Evolutionary conservation across 306 rosid species (phyloP), one percentile per base, ranked within the genome.

Genomic region (Medicago truncatula): DNA sequence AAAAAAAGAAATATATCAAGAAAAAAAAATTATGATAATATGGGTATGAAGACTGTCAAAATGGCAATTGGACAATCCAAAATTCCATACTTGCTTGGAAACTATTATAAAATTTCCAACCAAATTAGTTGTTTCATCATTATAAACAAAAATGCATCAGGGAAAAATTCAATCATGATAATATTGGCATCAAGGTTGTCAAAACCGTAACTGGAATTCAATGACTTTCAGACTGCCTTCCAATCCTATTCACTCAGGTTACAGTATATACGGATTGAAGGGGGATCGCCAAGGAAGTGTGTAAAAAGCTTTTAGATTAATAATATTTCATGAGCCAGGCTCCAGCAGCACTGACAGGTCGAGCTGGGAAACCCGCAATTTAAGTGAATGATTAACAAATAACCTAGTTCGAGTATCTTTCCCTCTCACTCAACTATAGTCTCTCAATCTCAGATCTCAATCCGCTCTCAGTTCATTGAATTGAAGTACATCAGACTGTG

Each of bases 91-190:
- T 61, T 50, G 39, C 58, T 54, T 31, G 67, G 53, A 71, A 69
- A 65, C 70, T 66, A 85, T 34, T 31, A 79, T 46, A 72, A 68
- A 70, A 20, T 74, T 56, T 70, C 70, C 47, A 75, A 50, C 76
- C 60, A 74, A 81, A 76, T 52, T 62, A 70, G 53, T 9, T 39
- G 9, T 41, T 58, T 17, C 50, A 54, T 3, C 60, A 28, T 61
- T 16, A 60, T 21, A 79, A 70, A 71, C 44, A 56, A 7, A 47
- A 38, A 46, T 47, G 23, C 46, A 44, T 40, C 14, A 71, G 25
- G 4, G 43, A 46, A 71, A 76, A 41, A 66, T 11, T 11, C 54
- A 66, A 43, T 20, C 16, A 43, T 41, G 18, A 41, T 66, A 66
- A 23, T 7, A 64, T 38, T 39, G 31, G 50, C 47, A 38, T 8